A percentile compares a stretch with the other conserved stretches of the same genome.
Evolutionary conservation across 1,284 basidiomycete genomes (phyloP).

Genomic region (Microbotryum silenes-acaulis): DNA sequence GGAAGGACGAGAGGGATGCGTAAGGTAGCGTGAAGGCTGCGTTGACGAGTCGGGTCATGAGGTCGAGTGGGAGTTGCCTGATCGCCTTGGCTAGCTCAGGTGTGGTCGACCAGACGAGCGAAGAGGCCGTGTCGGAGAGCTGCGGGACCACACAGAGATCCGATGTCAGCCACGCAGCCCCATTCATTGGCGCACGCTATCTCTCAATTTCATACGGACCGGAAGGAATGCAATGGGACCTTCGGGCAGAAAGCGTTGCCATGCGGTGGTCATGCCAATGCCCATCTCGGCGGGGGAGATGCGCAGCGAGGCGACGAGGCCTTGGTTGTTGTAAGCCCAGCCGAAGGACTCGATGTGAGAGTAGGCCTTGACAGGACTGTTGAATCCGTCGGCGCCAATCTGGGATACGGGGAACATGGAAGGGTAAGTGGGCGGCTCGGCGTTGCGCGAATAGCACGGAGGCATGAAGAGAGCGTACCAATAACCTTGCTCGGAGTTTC

Average conservation of each 20-base stretch:
- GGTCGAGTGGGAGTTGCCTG: slow-evolving; percentile 56
- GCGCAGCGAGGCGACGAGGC: slow-evolving; percentile 79
- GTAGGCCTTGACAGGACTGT: slow-evolving; percentile 84
- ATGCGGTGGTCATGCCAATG: slow-evolving; percentile 53
- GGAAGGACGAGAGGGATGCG: slow-evolving; percentile 21
- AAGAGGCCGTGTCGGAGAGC: slow-evolving; percentile 64
- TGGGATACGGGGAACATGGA: slow-evolving; percentile 39
- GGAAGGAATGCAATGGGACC: slow-evolving; percentile 94
- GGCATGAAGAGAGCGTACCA: slow-evolving; percentile 48
- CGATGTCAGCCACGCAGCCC: neutral
- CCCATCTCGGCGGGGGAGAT: slow-evolving; percentile 37
- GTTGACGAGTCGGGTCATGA: slow-evolving; percentile 72
- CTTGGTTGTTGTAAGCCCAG: slow-evolving; percentile 84
- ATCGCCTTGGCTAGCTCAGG: slow-evolving; percentile 68
- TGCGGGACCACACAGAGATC: slow-evolving; percentile 11
- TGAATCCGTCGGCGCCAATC: slow-evolving; percentile 92
- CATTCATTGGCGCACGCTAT: neutral
- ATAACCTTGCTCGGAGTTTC: slow-evolving; percentile 57
- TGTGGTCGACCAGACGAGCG: slow-evolving; percentile 90
- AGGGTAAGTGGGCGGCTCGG: neutral
- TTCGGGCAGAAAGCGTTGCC: slow-evolving; percentile 90
- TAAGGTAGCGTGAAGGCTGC: slow-evolving; percentile 73
- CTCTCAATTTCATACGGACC: slow-evolving; percentile 18
- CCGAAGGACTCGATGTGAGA: slow-evolving; percentile 82
- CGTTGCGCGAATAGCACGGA: neutral